Conservation (phyloP, 495 filamentous ascomycete species). For the Aspergillus campestris region DNA sequence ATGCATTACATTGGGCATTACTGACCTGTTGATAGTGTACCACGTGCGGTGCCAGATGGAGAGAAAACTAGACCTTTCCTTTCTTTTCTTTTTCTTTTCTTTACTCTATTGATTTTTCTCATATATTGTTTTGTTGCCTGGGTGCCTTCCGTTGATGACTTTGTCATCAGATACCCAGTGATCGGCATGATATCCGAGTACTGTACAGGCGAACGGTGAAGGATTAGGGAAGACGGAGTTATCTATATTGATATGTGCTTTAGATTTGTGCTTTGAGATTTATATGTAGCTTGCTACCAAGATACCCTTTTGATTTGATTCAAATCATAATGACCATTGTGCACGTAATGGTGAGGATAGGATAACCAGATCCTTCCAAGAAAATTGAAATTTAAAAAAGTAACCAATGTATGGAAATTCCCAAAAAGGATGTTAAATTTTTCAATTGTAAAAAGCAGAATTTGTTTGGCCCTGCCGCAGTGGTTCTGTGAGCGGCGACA, state of each 20-base stretch:
- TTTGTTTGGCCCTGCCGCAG: background rate
- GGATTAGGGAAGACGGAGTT: too few relatives aligned
- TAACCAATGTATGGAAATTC: too few relatives aligned
- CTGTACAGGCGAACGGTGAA: too few relatives aligned
- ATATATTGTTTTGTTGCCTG: background rate
- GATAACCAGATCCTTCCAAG: background rate
- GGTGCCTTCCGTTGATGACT: background rate
- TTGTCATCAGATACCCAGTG: background rate
- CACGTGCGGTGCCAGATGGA: conserved; percentile 34
- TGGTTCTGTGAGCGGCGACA: conserved; percentile 8
- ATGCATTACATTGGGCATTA: conserved; percentile 9
- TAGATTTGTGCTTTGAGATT: too few relatives aligned
- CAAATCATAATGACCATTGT: too few relatives aligned
- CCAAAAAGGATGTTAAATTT: background rate
- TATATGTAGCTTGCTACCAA: too few relatives aligned
- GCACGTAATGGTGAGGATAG: too few relatives aligned
- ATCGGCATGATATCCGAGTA: background rate
- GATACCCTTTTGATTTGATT: too few relatives aligned
- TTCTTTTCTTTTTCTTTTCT: background rate
- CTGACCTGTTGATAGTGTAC: conserved; percentile 36
- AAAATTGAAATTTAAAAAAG: too few relatives aligned
- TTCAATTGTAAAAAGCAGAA: background rate
- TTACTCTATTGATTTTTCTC: background rate
- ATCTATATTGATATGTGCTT: too few relatives aligned
- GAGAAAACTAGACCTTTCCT: conserved; percentile 30